Evolutionary conservation across 2,329 filamentous ascomycete genomes (phyloP).

Genomic region (Seiridium cupressi): DNA sequence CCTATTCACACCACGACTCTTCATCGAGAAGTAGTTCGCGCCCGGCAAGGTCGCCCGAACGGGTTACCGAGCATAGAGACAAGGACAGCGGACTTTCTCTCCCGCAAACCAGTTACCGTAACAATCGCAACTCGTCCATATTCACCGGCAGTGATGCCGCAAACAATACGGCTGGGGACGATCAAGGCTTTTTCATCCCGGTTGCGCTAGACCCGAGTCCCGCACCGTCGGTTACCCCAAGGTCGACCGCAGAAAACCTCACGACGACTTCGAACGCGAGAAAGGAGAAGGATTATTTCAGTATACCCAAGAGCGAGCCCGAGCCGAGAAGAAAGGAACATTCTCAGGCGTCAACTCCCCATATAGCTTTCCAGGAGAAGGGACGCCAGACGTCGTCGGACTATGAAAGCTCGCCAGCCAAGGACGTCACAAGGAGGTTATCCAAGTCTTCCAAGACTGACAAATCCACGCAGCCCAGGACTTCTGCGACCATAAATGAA

Average conservation of each 20-base stretch:
- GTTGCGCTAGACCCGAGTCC: conserved; percentile 72
- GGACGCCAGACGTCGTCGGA: conserved; percentile 64
- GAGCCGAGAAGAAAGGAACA: conserved; percentile 45
- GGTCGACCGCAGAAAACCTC: conserved; percentile 46
- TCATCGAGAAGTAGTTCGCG: conserved; percentile 55
- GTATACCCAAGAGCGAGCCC: conserved; percentile 36
- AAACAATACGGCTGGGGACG: conserved; percentile 48
- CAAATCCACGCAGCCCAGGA: conserved; percentile 28
- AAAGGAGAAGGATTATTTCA: conserved; percentile 62
- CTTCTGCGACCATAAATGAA: conserved; percentile 38
- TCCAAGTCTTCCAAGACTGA: conserved; percentile 42
- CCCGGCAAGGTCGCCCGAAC: conserved; percentile 54
- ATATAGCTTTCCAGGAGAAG: conserved; percentile 90
- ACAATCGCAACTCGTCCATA: conserved; percentile 71
- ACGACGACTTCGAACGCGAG: conserved; percentile 41
- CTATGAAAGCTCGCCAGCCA: conserved; percentile 52
- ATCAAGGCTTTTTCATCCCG: conserved; percentile 73
- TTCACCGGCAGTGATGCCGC: conserved; percentile 47
- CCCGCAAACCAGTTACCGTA: conserved; percentile 74
- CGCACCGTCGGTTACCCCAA: conserved; percentile 52
- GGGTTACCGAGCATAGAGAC: conserved; percentile 35
- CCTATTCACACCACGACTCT: conserved; percentile 50
- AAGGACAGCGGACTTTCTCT: conserved; percentile 64
- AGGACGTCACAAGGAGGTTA: conserved; percentile 44
- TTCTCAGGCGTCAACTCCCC: conserved; percentile 66